Evolutionary conservation across 1,284 basidiomycete species (phyloP).

Genomic region (Cryptococcus floricola): DNA sequence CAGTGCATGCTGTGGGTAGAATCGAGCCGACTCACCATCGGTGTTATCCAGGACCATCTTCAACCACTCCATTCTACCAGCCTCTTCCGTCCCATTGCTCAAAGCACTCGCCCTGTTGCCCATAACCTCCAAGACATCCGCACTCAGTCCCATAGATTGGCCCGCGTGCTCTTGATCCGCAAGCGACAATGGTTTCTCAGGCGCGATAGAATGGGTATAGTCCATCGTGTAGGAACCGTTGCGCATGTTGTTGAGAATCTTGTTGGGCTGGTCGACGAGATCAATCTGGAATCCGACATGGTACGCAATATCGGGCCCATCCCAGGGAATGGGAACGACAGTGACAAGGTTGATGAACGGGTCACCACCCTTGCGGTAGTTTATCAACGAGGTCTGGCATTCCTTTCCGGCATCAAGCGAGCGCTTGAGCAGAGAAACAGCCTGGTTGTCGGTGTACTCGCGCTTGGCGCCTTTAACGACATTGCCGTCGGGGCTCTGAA

Average conservation of each 20-base stretch:
- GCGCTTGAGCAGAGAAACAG: constrained; percentile 66
- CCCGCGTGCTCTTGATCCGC: constrained; percentile 15
- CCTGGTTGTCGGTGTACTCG: constrained; percentile 63
- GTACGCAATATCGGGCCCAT: constrained; percentile 69
- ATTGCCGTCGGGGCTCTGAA: constrained; percentile 59
- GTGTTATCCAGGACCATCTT: constrained; percentile 64
- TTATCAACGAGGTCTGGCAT: constrained; percentile 80
- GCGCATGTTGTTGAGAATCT: constrained; percentile 69
- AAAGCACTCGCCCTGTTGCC: constrained; percentile 23
- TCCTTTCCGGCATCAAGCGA: constrained; percentile 70
- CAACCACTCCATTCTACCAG: constrained; percentile 44
- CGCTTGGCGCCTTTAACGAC: constrained; percentile 64
- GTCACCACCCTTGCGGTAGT: constrained; percentile 79
- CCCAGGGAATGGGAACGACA: constrained; percentile 69
- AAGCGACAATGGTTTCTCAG: constrained; percentile 28
- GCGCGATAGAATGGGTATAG: constrained; percentile 49
- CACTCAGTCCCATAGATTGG: constrained; percentile 22
- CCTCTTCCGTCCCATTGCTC: constrained; percentile 34
- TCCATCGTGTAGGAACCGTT: constrained; percentile 70
- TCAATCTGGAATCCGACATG: constrained; percentile 93
- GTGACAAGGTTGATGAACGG: constrained; percentile 84
- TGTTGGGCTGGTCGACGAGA: constrained; percentile 77
- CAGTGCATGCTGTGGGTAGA: neutral
- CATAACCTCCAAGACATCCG: constrained; percentile 36
- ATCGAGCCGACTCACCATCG: constrained; percentile 38